A percentile compares a stretch with the other conserved stretches of the same genome.
phyloP scores from a whole-genome alignment of 1,284 basidiomycete genomes.

The Trichosporon sp. region DNA sequence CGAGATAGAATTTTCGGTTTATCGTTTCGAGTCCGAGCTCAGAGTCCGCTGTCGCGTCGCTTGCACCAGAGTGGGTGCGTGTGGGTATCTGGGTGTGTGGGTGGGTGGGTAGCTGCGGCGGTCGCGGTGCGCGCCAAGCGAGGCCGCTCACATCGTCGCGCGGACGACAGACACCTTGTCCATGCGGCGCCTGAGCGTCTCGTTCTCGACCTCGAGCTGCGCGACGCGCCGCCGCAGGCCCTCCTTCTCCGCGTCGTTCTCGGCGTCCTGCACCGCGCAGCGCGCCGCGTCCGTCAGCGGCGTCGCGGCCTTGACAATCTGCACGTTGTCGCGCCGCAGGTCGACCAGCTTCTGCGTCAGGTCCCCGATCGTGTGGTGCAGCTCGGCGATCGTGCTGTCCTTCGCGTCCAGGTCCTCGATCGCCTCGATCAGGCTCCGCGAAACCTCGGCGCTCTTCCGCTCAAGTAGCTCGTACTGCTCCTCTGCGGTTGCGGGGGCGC shows the following conservation, averaged over 20 bases:
- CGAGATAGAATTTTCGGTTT: not conserved
- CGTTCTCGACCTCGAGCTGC: slow-evolving; percentile 1
- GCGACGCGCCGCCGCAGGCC: not conserved
- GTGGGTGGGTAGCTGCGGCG: not conserved
- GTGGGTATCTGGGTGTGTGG: too few species aligned
- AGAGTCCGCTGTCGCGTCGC: too few species aligned
- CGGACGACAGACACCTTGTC: not conserved
- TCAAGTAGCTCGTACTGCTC: not conserved
- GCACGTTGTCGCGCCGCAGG: not conserved
- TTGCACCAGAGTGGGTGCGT: too few species aligned
- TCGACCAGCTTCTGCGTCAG: slow-evolving; percentile 1
- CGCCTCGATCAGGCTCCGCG: not conserved
- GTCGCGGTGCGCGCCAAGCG: too few species aligned
- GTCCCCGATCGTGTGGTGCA: not conserved
- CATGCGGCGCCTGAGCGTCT: not conserved
- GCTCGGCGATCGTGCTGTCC: not conserved
- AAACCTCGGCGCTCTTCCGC: not conserved
- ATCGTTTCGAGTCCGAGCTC: too few species aligned
- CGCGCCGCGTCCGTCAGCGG: not conserved
- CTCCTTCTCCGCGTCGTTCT: not conserved
- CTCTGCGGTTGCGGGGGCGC: not conserved
- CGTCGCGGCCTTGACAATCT: not conserved
- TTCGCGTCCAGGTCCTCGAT: not conserved
- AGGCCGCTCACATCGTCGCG: not conserved
- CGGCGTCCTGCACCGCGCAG: not conserved